Conservation (phyloP, 345 rosid genomes). For the Excoecaria cochinchinensis region DNA sequence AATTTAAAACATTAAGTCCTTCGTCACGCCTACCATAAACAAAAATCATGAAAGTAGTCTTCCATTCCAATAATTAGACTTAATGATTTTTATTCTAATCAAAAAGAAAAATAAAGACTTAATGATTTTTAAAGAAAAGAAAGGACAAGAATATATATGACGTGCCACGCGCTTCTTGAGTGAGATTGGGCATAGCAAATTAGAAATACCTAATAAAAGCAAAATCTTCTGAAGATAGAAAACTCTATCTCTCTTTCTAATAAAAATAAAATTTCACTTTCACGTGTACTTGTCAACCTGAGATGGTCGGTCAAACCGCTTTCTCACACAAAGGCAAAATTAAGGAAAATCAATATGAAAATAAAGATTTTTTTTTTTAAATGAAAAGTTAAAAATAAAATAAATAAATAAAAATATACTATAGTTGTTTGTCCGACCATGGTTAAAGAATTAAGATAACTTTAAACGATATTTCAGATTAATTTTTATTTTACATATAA, state of each 20-base stretch:
- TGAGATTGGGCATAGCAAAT: neutral
- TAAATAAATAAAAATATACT: neutral
- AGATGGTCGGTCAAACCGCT: constrained; percentile 27
- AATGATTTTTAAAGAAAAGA: neutral
- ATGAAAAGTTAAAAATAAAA: neutral
- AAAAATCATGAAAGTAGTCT: constrained; percentile 1
- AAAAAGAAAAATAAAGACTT: neutral
- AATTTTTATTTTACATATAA: too few species aligned
- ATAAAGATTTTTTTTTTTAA: neutral
- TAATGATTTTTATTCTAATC: neutral
- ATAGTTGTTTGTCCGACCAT: too few species aligned
- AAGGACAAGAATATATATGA: too few species aligned
- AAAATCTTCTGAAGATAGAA: neutral
- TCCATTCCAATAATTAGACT: neutral
- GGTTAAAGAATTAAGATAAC: too few species aligned
- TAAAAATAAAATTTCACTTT: constrained; percentile 10
- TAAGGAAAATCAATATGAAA: neutral
- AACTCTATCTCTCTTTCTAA: neutral
- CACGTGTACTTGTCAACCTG: constrained; percentile 26
- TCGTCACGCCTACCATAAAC: neutral
- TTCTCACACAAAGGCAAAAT: neutral
- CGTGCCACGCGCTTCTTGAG: constrained; percentile 3
- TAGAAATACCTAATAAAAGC: neutral
- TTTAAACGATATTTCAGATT: too few species aligned
- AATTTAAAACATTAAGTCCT: neutral